Evolutionary conservation across 148 eudicot genomes (phyloP).

Genomic region (Tetragonia tetragonoides): DNA sequence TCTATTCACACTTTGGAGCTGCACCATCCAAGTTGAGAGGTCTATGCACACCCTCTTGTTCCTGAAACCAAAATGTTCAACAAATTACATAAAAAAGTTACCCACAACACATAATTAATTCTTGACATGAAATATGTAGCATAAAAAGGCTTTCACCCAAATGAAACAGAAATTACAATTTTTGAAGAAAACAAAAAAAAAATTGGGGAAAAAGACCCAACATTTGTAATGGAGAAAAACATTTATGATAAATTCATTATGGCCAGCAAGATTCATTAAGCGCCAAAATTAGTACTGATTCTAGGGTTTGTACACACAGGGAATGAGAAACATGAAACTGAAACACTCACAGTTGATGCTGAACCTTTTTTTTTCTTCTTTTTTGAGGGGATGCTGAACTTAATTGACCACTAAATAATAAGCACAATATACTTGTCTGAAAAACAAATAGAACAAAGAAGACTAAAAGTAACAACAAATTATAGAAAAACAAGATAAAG

Average conservation of each 20-base stretch:
- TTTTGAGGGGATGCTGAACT: neutral
- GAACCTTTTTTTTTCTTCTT: too few relatives aligned
- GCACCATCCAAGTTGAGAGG: constrained; percentile 97
- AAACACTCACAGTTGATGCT: too few relatives aligned
- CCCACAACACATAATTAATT: neutral
- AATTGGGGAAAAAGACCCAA: too few relatives aligned
- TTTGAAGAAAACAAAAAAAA: too few relatives aligned
- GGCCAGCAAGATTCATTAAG: neutral
- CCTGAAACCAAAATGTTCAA: constrained; percentile 38
- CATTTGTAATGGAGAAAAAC: neutral
- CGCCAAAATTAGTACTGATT: neutral
- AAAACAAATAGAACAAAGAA: neutral
- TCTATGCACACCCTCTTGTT: constrained; percentile 94
- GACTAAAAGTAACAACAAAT: neutral
- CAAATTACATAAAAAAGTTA: neutral
- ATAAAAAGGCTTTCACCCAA: neutral
- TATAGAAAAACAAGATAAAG: neutral
- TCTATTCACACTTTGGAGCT: constrained; percentile 69
- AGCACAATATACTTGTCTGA: neutral
- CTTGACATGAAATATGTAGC: neutral
- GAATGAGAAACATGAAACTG: too few relatives aligned
- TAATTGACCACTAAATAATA: neutral
- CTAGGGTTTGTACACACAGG: too few relatives aligned
- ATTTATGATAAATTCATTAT: neutral
- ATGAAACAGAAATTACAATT: neutral